Evolutionary conservation across 805 yeast species (phyloP).

Genomic region (Barnettozyma botsteinii): DNA sequence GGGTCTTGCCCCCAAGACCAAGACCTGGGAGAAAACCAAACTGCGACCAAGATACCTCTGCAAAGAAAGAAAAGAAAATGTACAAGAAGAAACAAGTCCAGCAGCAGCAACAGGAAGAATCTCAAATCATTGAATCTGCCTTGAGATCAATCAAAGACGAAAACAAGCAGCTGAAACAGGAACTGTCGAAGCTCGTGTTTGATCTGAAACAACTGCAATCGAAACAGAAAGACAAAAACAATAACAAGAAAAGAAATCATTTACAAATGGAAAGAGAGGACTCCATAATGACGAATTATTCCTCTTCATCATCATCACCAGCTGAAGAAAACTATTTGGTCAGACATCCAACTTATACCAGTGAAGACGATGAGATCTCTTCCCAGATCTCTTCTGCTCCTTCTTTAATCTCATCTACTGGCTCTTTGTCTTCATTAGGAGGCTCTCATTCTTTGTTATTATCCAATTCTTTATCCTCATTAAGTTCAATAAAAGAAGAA

Average conservation of each 20-base stretch:
- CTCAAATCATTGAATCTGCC: conserved; percentile 32
- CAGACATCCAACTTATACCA: background rate
- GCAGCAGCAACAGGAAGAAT: conserved; percentile 10
- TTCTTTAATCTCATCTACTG: conserved; percentile 17
- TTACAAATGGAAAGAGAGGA: conserved; percentile 18
- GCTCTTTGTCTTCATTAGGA: conserved; percentile 13
- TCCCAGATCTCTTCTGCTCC: conserved; percentile 24
- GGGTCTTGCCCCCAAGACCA: conserved; percentile 85
- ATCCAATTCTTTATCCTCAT: conserved; percentile 11
- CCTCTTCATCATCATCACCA: conserved; percentile 4
- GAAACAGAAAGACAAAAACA: conserved; percentile 6
- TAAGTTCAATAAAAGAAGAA: conserved; percentile 23
- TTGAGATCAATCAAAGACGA: conserved; percentile 40
- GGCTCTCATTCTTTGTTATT: conserved; percentile 5
- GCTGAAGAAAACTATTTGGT: conserved; percentile 9
- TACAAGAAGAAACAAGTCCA: conserved; percentile 2
- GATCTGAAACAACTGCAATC: conserved; percentile 34
- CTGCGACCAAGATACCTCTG: background rate
- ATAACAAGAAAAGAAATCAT: conserved; percentile 20
- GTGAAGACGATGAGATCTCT: conserved; percentile 22
- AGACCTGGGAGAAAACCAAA: conserved; percentile 19
- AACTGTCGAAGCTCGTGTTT: conserved; percentile 39
- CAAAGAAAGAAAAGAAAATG: conserved; percentile 7
- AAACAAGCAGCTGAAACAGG: conserved; percentile 37
- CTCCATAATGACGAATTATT: conserved; percentile 1